A percentile compares a stretch with the other conserved stretches of the same genome.
Evolutionary conservation across 768 basidiomycete species (phyloP).

Genomic region (Hericium coralloides): DNA sequence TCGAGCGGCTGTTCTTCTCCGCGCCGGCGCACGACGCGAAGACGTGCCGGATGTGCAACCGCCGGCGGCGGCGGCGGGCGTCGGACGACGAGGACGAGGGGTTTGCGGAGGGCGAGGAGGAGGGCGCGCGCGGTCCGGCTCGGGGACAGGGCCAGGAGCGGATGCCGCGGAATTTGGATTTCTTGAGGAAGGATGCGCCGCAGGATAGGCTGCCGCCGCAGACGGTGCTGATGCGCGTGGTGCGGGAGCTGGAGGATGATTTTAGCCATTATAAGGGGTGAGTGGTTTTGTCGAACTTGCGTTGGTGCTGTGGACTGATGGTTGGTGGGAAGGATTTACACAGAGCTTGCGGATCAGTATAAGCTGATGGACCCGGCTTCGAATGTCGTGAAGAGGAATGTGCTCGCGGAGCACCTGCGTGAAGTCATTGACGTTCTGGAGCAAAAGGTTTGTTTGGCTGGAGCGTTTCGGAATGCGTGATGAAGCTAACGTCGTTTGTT

Average conservation of each 20-base stretch:
- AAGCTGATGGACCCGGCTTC: slow-evolving; percentile 80
- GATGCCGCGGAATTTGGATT: slow-evolving; percentile 1
- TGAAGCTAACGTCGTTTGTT: background rate
- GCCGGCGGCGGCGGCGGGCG: slow-evolving; percentile 25
- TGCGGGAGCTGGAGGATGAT: slow-evolving; percentile 89
- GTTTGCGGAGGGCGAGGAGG: slow-evolving; percentile 11
- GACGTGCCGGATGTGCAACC: slow-evolving; percentile 61
- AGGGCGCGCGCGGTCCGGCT: background rate
- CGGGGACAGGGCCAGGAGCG: background rate
- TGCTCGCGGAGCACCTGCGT: slow-evolving; percentile 80
- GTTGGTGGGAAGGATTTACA: slow-evolving; percentile 60
- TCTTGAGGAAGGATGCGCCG: slow-evolving; percentile 1
- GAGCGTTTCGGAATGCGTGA: too few species aligned
- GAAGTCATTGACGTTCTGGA: slow-evolving; percentile 92
- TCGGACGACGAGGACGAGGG: slow-evolving; percentile 12
- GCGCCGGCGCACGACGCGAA: slow-evolving; percentile 66
- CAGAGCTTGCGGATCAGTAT: slow-evolving; percentile 89
- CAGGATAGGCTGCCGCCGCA: slow-evolving; percentile 63
- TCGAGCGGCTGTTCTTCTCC: slow-evolving; percentile 77
- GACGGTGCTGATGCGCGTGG: slow-evolving; percentile 73
- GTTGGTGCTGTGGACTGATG: background rate
- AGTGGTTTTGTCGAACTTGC: slow-evolving; percentile 20
- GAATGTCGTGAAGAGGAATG: slow-evolving; percentile 71
- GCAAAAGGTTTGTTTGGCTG: slow-evolving; percentile 53
- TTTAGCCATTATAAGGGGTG: slow-evolving; percentile 93